Conservation (phyloP, 2,329 filamentous ascomycete species). For the Lasiodiplodia sp. region DNA sequence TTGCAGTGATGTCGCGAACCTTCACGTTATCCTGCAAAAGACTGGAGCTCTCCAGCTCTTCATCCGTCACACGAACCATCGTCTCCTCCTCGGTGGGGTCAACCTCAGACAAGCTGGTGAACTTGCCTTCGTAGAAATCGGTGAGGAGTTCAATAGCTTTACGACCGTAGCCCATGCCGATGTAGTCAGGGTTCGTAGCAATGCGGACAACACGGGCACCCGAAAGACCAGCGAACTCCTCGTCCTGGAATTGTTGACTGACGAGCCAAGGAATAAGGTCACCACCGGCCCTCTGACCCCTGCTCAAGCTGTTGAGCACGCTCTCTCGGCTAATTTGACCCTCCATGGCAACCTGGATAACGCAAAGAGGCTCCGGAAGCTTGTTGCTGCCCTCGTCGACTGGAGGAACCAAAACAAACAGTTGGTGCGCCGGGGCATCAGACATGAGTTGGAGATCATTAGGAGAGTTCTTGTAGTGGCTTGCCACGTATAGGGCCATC, state of each 20-base stretch:
- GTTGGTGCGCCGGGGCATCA: slow-evolving; percentile 93
- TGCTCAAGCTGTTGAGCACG: slow-evolving; percentile 85
- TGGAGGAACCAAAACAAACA: slow-evolving; percentile 92
- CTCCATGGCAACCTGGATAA: slow-evolving; percentile 93
- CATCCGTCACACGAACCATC: slow-evolving; percentile 81
- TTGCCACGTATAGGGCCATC: slow-evolving; percentile 96
- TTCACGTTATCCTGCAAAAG: slow-evolving; percentile 88
- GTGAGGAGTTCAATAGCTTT: slow-evolving; percentile 85
- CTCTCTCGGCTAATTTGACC: slow-evolving; percentile 93
- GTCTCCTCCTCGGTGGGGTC: slow-evolving; percentile 62
- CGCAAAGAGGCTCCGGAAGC: slow-evolving; percentile 90
- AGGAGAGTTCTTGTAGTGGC: slow-evolving; percentile 97
- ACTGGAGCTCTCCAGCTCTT: slow-evolving; percentile 76
- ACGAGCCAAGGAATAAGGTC: slow-evolving; percentile 98
- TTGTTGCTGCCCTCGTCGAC: slow-evolving; percentile 77
- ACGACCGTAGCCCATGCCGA: slow-evolving; percentile 90
- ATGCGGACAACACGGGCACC: slow-evolving; percentile 93
- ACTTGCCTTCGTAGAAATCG: slow-evolving; percentile 95
- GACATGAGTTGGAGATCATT: slow-evolving; percentile 99
- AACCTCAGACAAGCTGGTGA: slow-evolving; percentile 81
- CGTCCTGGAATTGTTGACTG: slow-evolving; percentile 97
- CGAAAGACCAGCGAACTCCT: slow-evolving; percentile 92
- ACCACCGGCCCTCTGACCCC: slow-evolving; percentile 87
- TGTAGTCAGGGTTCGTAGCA: slow-evolving; percentile 93
- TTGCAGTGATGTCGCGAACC: slow-evolving; percentile 83